These are phyloP conservation scores for Fusarium oxysporum DNA, from an alignment of 2,329 filamentous ascomycete species.

Conservation along the genomic window DNA sequence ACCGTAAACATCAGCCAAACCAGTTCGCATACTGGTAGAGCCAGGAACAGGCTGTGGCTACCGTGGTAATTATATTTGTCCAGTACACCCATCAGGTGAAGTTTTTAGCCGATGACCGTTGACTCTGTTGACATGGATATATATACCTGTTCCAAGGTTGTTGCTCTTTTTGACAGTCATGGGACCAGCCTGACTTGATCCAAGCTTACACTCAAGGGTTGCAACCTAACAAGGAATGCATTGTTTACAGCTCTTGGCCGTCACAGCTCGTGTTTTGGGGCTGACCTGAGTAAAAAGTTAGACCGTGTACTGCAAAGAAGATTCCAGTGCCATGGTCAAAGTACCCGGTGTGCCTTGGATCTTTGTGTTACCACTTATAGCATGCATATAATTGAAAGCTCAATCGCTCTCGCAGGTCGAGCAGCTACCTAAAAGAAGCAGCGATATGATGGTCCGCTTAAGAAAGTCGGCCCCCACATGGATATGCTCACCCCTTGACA, in stretches of 20 bases:
- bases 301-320: background rate
- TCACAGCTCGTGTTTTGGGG: slow-evolving; percentile 3
- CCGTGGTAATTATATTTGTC: slow-evolving; percentile 24
- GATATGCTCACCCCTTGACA: slow-evolving; percentile 32
- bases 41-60: slow-evolving; percentile 26
- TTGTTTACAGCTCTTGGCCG: slow-evolving; percentile 20
- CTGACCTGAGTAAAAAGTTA: background rate
- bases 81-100: slow-evolving; percentile 9
- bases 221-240: slow-evolving; percentile 23
- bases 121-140: slow-evolving; percentile 24
- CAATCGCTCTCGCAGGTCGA: slow-evolving; percentile 4
- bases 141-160: slow-evolving; percentile 28
- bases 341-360: background rate
- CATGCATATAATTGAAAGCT: background rate
- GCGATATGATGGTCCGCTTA: background rate
- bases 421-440: slow-evolving; percentile 1
- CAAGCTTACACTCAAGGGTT: slow-evolving; percentile 36
- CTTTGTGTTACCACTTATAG: background rate
- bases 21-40: background rate
- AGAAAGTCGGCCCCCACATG: slow-evolving; percentile 25
- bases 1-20: background rate
- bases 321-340: background rate
- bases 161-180: slow-evolving; percentile 42
- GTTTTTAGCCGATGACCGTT: slow-evolving; percentile 5
- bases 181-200: slow-evolving; percentile 37